These are phyloP conservation scores for Codiaeum variegatum DNA, from an alignment of 441 rosid species.

Conservation along the genomic window DNA sequence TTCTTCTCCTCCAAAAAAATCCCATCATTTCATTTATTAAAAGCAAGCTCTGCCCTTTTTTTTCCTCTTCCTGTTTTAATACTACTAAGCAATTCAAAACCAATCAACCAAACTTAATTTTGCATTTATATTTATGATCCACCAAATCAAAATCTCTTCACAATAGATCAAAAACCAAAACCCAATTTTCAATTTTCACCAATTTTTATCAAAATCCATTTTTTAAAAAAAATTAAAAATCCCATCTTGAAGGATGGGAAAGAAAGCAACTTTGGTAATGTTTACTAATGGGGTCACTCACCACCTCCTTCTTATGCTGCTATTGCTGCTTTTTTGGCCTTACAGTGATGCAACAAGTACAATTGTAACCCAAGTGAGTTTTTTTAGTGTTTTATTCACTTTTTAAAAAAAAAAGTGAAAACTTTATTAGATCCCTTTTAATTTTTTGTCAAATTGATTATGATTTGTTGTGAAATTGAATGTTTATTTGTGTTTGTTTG, in stretches of 20 bases:
- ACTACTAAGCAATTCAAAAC: constrained; percentile 6
- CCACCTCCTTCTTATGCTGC: constrained; percentile 21
- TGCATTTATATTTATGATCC: constrained; percentile 17
- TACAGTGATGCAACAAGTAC: constrained; percentile 26
- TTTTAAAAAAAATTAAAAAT: not conserved
- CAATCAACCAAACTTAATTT: constrained; percentile 6
- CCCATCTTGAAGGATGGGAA: constrained; percentile 13
- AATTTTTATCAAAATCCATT: not conserved
- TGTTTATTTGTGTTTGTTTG: constrained; percentile 16
- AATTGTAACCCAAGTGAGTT: constrained; percentile 31
- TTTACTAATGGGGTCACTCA: constrained; percentile 26
- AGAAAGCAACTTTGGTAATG: constrained; percentile 18
- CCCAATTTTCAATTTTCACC: constrained; percentile 9
- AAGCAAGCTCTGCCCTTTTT: not conserved
- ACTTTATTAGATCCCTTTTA: constrained; percentile 31
- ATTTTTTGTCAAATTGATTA: constrained; percentile 4
- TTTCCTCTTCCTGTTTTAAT: not conserved
- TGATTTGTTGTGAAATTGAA: constrained; percentile 20
- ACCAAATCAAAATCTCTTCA: not conserved
- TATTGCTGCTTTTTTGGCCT: constrained; percentile 17
- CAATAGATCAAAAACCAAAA: not conserved
- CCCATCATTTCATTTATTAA: no score
- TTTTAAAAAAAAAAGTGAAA: not conserved
- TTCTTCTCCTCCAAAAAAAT: no score
- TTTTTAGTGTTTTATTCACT: no score